These are phyloP conservation scores for Claviceps purpurea DNA, from an alignment of 2,329 filamentous ascomycete species.

Conservation along the genomic window DNA sequence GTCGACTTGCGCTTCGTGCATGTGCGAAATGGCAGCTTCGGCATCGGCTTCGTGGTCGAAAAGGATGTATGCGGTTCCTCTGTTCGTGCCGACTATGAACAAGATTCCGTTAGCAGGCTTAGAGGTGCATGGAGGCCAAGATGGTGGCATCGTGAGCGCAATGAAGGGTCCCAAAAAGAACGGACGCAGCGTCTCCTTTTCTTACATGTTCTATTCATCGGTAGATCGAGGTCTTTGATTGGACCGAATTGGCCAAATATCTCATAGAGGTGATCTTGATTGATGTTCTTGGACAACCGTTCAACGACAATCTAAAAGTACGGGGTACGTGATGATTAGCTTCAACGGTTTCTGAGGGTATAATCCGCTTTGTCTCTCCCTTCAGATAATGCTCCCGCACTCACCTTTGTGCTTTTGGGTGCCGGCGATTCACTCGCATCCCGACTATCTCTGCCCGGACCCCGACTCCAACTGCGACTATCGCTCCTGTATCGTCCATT, in stretches of 20 bases:
- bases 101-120: background rate
- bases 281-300: conserved; percentile 89
- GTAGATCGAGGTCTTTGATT: conserved; percentile 79
- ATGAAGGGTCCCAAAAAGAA: background rate
- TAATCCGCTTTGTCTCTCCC: background rate
- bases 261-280: conserved; percentile 73
- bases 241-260: conserved; percentile 83
- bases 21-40: conserved; percentile 80
- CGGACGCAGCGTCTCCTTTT: conserved; percentile 18
- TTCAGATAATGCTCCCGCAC: conserved; percentile 3
- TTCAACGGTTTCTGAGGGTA: background rate
- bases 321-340: background rate
- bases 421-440: conserved; percentile 25
- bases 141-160: no score
- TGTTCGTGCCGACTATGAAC: conserved; percentile 63
- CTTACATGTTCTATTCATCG: conserved; percentile 75
- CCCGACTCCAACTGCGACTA: conserved; percentile 20
- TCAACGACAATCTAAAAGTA: conserved; percentile 73
- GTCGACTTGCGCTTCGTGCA: conserved; percentile 95
- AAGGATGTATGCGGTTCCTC: conserved; percentile 86
- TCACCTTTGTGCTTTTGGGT: conserved; percentile 39
- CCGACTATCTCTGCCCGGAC: conserved; percentile 20
- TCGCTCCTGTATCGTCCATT: conserved; percentile 19
- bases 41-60: conserved; percentile 67
- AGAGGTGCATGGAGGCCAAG: background rate